Evolutionary conservation across 257 asterid genomes (phyloP).

Genomic region (Solanum clarkiae): DNA sequence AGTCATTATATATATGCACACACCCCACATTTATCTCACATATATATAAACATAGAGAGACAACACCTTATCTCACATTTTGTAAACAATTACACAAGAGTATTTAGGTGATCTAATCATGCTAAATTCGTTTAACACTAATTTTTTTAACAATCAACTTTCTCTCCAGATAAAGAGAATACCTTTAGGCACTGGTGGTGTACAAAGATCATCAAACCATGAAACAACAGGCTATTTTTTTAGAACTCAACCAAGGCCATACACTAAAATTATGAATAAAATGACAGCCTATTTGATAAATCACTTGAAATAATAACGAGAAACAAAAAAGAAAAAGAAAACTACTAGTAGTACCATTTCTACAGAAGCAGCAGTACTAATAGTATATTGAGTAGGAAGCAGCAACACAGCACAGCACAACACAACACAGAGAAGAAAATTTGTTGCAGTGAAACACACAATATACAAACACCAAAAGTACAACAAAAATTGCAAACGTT

Average conservation of each 20-base stretch:
- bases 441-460: background rate
- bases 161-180: background rate
- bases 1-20: no score
- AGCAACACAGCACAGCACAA: background rate
- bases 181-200: background rate
- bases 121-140: background rate
- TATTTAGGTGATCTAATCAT: background rate
- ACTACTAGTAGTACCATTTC: background rate
- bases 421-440: background rate
- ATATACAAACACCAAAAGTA: background rate
- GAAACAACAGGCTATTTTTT: background rate
- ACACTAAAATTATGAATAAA: constrained; percentile 11
- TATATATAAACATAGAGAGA: no score
- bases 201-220: background rate
- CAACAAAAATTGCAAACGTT: background rate
- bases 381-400: background rate
- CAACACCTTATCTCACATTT: no score
- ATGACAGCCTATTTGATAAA: constrained; percentile 75
- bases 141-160: background rate
- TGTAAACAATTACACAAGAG: no score
- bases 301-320: constrained; percentile 7
- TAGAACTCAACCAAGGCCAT: background rate
- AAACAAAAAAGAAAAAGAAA: background rate
- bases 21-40: no score
- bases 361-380: background rate